Evolutionary conservation across 768 basidiomycete genomes (phyloP).

Genomic region (Phlegmacium glaucopus): DNA sequence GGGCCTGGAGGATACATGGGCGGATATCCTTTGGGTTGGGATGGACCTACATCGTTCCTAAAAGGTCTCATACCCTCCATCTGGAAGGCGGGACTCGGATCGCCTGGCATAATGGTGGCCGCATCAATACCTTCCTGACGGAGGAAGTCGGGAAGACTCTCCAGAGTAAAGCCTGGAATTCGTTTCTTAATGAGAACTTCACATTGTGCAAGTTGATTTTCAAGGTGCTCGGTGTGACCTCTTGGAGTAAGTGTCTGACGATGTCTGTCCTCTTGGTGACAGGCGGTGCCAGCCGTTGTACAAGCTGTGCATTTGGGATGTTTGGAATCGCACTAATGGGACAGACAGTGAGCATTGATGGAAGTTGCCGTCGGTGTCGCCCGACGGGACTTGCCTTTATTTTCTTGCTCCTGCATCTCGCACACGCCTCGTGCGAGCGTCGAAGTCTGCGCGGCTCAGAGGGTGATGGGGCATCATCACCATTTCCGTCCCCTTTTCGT

Average conservation of each 20-base stretch:
- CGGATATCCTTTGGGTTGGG: slow-evolving; percentile 30
- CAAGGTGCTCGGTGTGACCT: slow-evolving; percentile 79
- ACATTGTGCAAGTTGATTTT: slow-evolving; percentile 77
- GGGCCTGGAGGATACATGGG: slow-evolving; percentile 39
- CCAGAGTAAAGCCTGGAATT: slow-evolving; percentile 63
- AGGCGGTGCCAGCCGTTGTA: slow-evolving; percentile 71
- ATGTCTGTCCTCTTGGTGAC: slow-evolving; percentile 88
- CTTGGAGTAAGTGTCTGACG: slow-evolving; percentile 82
- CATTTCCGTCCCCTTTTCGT: slow-evolving; percentile 53
- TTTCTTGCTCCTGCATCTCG: slow-evolving; percentile 94
- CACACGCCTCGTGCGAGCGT: slow-evolving; percentile 89
- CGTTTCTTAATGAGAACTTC: slow-evolving; percentile 74
- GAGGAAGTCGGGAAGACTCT: slow-evolving; percentile 61
- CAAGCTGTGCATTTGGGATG: slow-evolving; percentile 86
- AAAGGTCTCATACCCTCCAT: slow-evolving; percentile 29
- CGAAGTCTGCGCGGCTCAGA: slow-evolving; percentile 79
- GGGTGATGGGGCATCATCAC: slow-evolving; percentile 51
- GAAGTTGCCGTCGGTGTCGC: slow-evolving; percentile 81
- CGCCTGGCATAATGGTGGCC: slow-evolving; percentile 19
- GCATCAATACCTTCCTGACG: slow-evolving; percentile 66
- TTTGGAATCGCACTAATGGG: slow-evolving; percentile 80
- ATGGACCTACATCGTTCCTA: slow-evolving; percentile 29
- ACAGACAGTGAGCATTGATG: slow-evolving; percentile 37
- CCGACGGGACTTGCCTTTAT: slow-evolving; percentile 83
- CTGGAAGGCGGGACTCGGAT: slow-evolving; percentile 28